Conservation (phyloP, 805 yeast genomes). For the Pichia exigua region DNA sequence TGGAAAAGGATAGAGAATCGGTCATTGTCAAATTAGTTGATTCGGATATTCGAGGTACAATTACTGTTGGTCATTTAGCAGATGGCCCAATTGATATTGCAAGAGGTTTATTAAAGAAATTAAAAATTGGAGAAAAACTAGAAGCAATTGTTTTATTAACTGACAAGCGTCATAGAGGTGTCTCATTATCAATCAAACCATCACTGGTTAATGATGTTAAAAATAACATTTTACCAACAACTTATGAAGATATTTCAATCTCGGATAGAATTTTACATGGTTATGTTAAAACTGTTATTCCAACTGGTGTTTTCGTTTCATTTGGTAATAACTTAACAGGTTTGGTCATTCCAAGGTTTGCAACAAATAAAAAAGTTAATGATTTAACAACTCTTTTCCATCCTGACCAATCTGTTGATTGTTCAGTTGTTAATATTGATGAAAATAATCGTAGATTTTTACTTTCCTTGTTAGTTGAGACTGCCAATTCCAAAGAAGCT, state of each 20-base stretch:
- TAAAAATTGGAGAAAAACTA: conserved; percentile 52
- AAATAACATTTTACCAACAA: conserved; percentile 43
- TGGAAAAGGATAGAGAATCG: conserved; percentile 71
- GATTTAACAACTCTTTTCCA: conserved; percentile 49
- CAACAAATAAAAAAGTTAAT: conserved; percentile 44
- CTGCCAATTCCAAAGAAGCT: conserved; percentile 18
- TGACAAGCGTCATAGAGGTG: conserved; percentile 51
- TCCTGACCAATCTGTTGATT: conserved; percentile 63
- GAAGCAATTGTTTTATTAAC: conserved; percentile 62
- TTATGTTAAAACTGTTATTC: conserved; percentile 69
- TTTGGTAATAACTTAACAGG: conserved; percentile 81
- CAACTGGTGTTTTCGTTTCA: conserved; percentile 72
- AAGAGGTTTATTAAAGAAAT: conserved; percentile 54
- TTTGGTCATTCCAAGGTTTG: conserved; percentile 67
- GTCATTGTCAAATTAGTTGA: conserved; percentile 54
- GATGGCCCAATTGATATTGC: conserved; percentile 72
- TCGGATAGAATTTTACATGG: conserved; percentile 53
- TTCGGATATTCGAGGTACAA: conserved; percentile 55
- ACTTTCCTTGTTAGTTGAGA: conserved; percentile 44
- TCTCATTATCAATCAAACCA: conserved; percentile 56
- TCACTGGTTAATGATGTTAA: conserved; percentile 62
- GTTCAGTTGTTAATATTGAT: conserved; percentile 60
- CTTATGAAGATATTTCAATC: conserved; percentile 49
- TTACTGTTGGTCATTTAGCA: conserved; percentile 65
- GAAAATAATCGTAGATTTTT: conserved; percentile 63